Base-by-base conservation (phyloP, 352 stramenopile genomes). In the Pythium vanterpoolii region DNA sequence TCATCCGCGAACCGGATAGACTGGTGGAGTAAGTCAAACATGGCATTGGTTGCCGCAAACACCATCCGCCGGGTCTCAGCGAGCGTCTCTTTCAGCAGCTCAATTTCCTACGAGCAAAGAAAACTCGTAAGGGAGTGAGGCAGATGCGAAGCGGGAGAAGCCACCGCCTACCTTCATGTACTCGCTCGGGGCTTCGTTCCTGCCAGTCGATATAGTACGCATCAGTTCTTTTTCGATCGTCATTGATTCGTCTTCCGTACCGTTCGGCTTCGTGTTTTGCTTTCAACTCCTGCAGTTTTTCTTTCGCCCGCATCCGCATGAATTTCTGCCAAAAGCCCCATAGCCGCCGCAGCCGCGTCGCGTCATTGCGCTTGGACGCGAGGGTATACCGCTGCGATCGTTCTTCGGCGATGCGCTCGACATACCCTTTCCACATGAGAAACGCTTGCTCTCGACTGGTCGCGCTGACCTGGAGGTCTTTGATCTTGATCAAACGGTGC, bases 401-500 rank as follows among this genome's bases (percentile, higher is more conserved):
- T 44, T 93, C 81, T 42, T 93, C 82, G 2, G 70, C 62, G 18
- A 83, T 68, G 33, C 76, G 71, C 36, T 36, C 44, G 6, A 85
- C 72, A 39, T 89, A 78, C 7, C 71, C 74, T 65, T 69, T 76
- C 84, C 81, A 91, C 27, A 87, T 68, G 10, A 51, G 19, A 34
- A 93, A 91, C 7, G 73, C 70, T 28, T 82, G 50, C 9, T 75
- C 65, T 48, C 74, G 77, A 30, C 59, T 72, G 14, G 74, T 77
- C 10, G 63, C 67, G 4, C 74, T 79, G 24, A 72, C 50, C 42
- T 90, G 83, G 5, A 78, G 71, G 31, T 90, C 70, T 46, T 85
- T 87, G 46, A 93, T 91, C 11, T 62, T 70, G 48, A 90, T 86
- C 11, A 90, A 60, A 10, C 75, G 76, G 39, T 74, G 50, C 56